Evolutionary conservation across 2,329 filamentous ascomycete genomes (phyloP).

Genomic region (Zymoseptoria ardabiliae): DNA sequence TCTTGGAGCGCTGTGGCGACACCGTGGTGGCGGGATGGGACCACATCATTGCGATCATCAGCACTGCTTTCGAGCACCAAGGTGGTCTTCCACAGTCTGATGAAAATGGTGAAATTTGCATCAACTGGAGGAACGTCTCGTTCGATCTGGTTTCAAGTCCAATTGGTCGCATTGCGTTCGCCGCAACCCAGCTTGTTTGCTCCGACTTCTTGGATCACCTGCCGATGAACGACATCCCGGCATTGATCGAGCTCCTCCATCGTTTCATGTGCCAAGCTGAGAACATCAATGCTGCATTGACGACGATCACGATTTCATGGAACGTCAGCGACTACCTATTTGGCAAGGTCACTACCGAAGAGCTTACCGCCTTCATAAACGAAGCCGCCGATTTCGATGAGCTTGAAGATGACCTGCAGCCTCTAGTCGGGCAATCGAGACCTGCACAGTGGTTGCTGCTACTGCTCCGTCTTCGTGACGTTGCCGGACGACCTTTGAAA

Average conservation of each 20-base stretch:
- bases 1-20: constrained; percentile 85
- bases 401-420: constrained; percentile 14
- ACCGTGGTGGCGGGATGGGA: constrained; percentile 77
- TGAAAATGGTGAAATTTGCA: constrained; percentile 12
- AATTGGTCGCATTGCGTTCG: constrained; percentile 79
- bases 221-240: constrained; percentile 63
- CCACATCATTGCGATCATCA: constrained; percentile 75
- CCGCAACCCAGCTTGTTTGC: constrained; percentile 82
- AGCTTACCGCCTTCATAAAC: constrained; percentile 25
- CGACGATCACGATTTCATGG: constrained; percentile 95
- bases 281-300: constrained; percentile 91
- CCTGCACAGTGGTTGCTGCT: constrained; percentile 72
- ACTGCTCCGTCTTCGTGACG: constrained; percentile 60
- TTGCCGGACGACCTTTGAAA: constrained; percentile 63
- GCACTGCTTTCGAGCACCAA: constrained; percentile 61
- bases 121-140: constrained; percentile 25
- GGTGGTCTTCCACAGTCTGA: constrained; percentile 3
- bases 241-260: constrained; percentile 80
- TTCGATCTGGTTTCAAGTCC: constrained; percentile 53
- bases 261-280: constrained; percentile 84
- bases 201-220: constrained; percentile 79
- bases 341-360: constrained; percentile 37
- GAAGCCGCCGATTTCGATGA: constrained; percentile 17
- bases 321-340: constrained; percentile 82
- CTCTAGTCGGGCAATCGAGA: constrained; percentile 7